Evolutionary conservation across 345 rosid genomes (phyloP).

Genomic region (Bruguiera sexangula): DNA sequence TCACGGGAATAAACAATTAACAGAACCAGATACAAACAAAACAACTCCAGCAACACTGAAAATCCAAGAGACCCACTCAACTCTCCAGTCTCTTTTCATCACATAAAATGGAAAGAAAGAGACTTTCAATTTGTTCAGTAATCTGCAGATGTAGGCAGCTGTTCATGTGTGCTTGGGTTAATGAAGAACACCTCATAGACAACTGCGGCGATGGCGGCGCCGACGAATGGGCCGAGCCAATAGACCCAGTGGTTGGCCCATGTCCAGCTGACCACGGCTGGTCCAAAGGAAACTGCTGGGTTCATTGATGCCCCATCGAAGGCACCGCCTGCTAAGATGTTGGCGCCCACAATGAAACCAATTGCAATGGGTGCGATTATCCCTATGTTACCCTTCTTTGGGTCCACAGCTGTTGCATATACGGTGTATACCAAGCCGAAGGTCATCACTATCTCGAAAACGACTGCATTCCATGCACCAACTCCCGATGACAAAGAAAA

Average conservation of each 20-base stretch:
- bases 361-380: slow-evolving; percentile 28
- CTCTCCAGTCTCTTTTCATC: slow-evolving; percentile 7
- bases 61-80: slow-evolving; percentile 22
- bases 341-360: slow-evolving; percentile 34
- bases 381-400: slow-evolving; percentile 23
- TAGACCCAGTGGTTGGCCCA: slow-evolving; percentile 36
- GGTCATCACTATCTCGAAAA: slow-evolving; percentile 35
- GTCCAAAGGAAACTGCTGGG: slow-evolving; percentile 33
- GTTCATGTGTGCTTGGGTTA: slow-evolving; percentile 25
- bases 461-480: slow-evolving; percentile 24
- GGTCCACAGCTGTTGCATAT: slow-evolving; percentile 29
- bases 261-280: slow-evolving; percentile 33
- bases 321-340: slow-evolving; percentile 35
- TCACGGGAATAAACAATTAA: slow-evolving; percentile 25
- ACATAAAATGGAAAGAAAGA: not conserved
- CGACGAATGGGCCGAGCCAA: slow-evolving; percentile 32
- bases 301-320: slow-evolving; percentile 37
- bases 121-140: slow-evolving; percentile 2
- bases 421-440: slow-evolving; percentile 32
- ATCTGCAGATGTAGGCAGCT: slow-evolving; percentile 10
- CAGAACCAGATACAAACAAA: slow-evolving; percentile 28
- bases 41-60: slow-evolving; percentile 24
- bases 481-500: slow-evolving; percentile 29
- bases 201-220: slow-evolving; percentile 25
- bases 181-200: slow-evolving; percentile 29